Evolutionary conservation across 2,329 filamentous ascomycete genomes (phyloP).

Genomic region (Myriangium duriaei): DNA sequence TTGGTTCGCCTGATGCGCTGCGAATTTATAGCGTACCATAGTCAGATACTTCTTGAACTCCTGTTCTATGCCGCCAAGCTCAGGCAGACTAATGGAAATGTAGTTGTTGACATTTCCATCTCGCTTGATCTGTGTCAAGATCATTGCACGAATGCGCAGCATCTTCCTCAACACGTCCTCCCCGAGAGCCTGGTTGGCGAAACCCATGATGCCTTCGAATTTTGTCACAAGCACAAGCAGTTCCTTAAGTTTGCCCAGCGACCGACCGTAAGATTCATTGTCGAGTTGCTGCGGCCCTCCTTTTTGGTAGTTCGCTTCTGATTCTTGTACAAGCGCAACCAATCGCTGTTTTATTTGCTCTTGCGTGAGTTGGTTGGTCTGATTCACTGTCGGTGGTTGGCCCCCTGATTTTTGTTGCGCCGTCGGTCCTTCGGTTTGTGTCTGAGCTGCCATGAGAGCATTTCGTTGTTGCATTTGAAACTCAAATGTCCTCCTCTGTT

Average conservation of each 20-base stretch:
- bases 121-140: constrained; percentile 17
- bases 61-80: constrained; percentile 17
- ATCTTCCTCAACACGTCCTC: constrained; percentile 15
- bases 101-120: constrained; percentile 18
- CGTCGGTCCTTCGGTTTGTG: constrained; percentile 2
- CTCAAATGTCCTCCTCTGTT: constrained; percentile 14
- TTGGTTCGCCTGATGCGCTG: constrained; percentile 14
- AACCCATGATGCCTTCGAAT: constrained; percentile 15
- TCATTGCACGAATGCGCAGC: constrained; percentile 16
- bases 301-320: constrained; percentile 3
- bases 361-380: background rate
- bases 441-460: constrained; percentile 17
- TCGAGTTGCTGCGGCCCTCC: constrained; percentile 6
- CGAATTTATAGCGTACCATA: constrained; percentile 18
- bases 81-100: constrained; percentile 17
- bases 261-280: background rate
- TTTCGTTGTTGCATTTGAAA: constrained; percentile 16
- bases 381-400: background rate
- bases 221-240: constrained; percentile 17
- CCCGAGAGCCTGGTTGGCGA: constrained; percentile 13
- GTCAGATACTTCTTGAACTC: constrained; percentile 16
- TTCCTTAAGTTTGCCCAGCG: constrained; percentile 16
- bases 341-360: constrained; percentile 2
- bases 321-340: constrained; percentile 3
- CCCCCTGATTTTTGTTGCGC: constrained; percentile 6